Base-by-base conservation (phyloP, 2,329 filamentous ascomycete species). In the Gnomoniopsis sp. region DNA sequence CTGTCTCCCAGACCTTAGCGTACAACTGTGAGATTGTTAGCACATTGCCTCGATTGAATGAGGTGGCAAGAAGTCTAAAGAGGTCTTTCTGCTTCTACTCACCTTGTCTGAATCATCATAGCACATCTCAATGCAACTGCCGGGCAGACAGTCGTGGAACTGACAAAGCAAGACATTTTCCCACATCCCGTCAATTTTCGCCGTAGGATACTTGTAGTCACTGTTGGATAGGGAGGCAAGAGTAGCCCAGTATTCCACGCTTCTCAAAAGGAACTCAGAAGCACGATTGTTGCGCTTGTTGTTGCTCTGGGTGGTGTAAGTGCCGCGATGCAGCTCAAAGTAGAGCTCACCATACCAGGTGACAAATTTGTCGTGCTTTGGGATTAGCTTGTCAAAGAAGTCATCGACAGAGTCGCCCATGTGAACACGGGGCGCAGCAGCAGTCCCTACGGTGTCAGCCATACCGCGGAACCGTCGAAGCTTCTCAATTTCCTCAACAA, bases 331-430 rank as follows among this genome's bases (percentile, higher is more conserved):
- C 51, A 99, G 83, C 74, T 99, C 95, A 72, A 99, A 96, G 76
- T 99, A 99, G 10, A 99, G 82, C 76, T 99, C 95, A 46, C 95
- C 95, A 71, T 96, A 96, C 95, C 95, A 99, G 1, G 95, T 98
- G 23, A 92, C 90, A 55, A 97, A 88, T 19, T 91, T 82, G 2
- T 85, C 73, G 30, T 86, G 86, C 75, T 93, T 96, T 74, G 88
- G 85, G 72, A 96, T 88, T 3, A 99, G 79, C 53, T 84, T 83
- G 65, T 89, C 89, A 69, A 97, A 98, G 79, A 98, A 98, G 67
- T 96, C 91, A 61, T 99, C 93, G 17, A 97, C 95, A 1, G 90
- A 93, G 55, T 87, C 84, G 43, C 93, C 93, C 80, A 98, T 87
- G 69, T 95, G 91, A 57, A 97, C 85, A 64, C 93, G 89, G 11